Evolutionary conservation across 495 filamentous ascomycete genomes (phyloP).

Genomic region (Aspergillus olivimuriae): DNA sequence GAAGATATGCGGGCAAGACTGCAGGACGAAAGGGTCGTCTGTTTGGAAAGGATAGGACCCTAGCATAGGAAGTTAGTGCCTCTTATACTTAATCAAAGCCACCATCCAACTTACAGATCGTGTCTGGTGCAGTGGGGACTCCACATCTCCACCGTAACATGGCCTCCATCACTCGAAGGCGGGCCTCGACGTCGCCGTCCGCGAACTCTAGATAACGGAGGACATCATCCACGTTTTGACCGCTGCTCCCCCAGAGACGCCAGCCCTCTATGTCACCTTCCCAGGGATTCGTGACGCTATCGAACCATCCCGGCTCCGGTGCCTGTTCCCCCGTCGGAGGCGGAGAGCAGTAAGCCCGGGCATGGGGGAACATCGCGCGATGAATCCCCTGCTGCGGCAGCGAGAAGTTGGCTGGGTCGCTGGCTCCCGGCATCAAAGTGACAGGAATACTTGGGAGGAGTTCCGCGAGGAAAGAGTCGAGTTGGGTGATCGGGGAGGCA

Average conservation of each 20-base stretch:
- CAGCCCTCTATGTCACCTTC: constrained; percentile 83
- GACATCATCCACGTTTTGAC: constrained; percentile 91
- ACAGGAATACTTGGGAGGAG: constrained; percentile 78
- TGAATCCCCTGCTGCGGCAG: constrained; percentile 81
- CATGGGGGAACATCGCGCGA: constrained; percentile 69
- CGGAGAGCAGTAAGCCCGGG: constrained; percentile 56
- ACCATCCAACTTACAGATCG: constrained; percentile 63
- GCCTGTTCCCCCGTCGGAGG: constrained; percentile 39
- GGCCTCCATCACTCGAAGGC: constrained; percentile 82
- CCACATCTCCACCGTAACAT: constrained; percentile 85
- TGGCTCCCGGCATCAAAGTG: constrained; percentile 68
- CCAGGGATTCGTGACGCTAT: constrained; percentile 90
- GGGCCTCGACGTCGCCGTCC: constrained; percentile 48
- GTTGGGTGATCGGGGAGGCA: constrained; percentile 67
- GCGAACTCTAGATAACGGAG: constrained; percentile 69
- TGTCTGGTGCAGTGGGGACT: constrained; percentile 96
- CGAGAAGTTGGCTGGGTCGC: constrained; percentile 74
- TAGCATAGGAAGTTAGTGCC: constrained; percentile 24
- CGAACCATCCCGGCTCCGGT: constrained; percentile 66
- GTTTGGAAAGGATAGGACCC: constrained; percentile 95
- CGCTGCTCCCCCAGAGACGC: constrained; percentile 75
- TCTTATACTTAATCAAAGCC: not conserved
- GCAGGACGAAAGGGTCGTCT: constrained; percentile 78
- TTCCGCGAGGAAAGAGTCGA: constrained; percentile 76
- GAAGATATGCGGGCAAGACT: constrained; percentile 82